phyloP scores from a whole-genome alignment of 2,329 filamentous ascomycete genomes.

The Arthrobotrys sinensis region DNA sequence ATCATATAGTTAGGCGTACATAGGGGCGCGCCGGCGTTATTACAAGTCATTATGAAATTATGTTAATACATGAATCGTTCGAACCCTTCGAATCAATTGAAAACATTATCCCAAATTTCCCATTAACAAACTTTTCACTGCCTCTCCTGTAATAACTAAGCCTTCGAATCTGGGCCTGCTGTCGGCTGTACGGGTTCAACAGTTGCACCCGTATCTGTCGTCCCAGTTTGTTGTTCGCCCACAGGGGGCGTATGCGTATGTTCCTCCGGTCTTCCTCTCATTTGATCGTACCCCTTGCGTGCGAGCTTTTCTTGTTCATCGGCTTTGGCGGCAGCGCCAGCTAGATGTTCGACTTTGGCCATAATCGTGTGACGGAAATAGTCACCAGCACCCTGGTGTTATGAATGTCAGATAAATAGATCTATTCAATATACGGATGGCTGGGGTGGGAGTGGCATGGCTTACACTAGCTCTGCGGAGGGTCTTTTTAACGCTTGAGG shows the following conservation, averaged over 20 bases:
- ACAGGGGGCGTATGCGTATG: conserved; percentile 18
- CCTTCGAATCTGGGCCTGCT: background rate
- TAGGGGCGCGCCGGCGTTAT: background rate
- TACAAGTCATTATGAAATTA: background rate
- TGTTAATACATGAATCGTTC: conserved; percentile 17
- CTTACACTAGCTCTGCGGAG: conserved; percentile 33
- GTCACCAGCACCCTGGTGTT: conserved; percentile 41
- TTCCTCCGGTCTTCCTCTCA: conserved; percentile 38
- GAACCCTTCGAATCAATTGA: background rate
- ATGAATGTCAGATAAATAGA: background rate
- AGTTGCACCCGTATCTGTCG: background rate
- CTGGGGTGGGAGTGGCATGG: background rate
- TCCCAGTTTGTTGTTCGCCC: conserved; percentile 18
- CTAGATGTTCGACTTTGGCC: conserved; percentile 40
- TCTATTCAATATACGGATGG: background rate
- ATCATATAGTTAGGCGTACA: conserved; percentile 17
- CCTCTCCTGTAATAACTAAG: background rate
- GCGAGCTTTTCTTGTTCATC: conserved; percentile 52
- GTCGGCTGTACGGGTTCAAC: background rate
- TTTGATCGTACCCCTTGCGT: conserved; percentile 32
- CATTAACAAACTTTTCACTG: background rate
- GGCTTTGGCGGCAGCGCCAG: conserved; percentile 27
- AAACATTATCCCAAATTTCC: background rate
- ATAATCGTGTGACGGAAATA: conserved; percentile 49
- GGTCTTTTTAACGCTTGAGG: conserved; percentile 12